Conservation (phyloP, 2,329 filamentous ascomycete species). For the Aspergillus quadricinctus region DNA sequence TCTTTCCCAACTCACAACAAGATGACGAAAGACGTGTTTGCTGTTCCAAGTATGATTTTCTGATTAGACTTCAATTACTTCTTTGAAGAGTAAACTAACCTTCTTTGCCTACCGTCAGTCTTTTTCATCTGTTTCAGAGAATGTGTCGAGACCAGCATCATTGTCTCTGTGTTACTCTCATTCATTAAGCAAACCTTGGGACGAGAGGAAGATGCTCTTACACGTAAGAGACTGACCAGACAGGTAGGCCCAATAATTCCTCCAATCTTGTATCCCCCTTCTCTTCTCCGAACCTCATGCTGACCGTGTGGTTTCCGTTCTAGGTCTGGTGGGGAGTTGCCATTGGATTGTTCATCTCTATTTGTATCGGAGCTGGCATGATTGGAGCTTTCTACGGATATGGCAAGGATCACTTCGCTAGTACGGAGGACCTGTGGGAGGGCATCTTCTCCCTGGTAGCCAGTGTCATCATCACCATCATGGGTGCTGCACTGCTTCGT, state of each 20-base stretch:
- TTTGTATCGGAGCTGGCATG: conserved; percentile 62
- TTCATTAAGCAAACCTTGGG: conserved; percentile 79
- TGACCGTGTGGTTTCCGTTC: background rate
- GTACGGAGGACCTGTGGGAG: conserved; percentile 73
- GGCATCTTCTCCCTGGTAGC: conserved; percentile 73
- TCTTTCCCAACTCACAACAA: background rate
- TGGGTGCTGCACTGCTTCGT: conserved; percentile 75
- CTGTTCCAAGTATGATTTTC: conserved; percentile 10
- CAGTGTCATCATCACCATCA: conserved; percentile 72
- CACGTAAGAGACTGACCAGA: conserved; percentile 64
- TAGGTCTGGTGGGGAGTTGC: conserved; percentile 66
- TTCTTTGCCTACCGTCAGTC: conserved; percentile 40
- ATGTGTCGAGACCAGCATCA: conserved; percentile 75
- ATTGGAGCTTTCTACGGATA: conserved; percentile 71
- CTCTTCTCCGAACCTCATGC: background rate
- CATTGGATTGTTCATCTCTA: conserved; percentile 59
- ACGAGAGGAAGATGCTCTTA: conserved; percentile 54
- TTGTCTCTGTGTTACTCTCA: conserved; percentile 79
- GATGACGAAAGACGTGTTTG: conserved; percentile 13
- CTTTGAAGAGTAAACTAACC: background rate
- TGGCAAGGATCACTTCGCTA: conserved; percentile 62
- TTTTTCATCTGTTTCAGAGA: conserved; percentile 92
- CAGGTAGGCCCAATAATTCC: conserved; percentile 46
- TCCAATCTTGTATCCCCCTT: no score
- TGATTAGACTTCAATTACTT: background rate